These are phyloP conservation scores for Colletotrichum tamarilloi DNA, from an alignment of 2,329 filamentous ascomycete species.

Conservation along the genomic window DNA sequence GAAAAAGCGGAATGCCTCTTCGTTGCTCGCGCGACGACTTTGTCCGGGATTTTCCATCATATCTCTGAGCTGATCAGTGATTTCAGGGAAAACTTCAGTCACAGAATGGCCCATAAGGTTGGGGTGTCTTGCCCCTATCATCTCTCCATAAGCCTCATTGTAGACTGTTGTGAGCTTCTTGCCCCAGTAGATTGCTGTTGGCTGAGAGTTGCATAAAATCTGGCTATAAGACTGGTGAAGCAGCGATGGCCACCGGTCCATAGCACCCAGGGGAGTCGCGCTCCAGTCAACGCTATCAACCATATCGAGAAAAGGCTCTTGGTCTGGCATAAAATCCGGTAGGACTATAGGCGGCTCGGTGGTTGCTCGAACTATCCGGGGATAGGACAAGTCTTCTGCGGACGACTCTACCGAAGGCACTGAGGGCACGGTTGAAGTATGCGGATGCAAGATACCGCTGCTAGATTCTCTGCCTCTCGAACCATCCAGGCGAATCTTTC, in stretches of 20 bases:
- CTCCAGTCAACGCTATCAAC: conserved; percentile 59
- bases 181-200: conserved; percentile 74
- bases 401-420: conserved; percentile 6
- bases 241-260: conserved; percentile 57
- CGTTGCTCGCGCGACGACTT: conserved; percentile 47
- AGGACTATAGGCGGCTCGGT: conserved; percentile 46
- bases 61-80: conserved; percentile 66
- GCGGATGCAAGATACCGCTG: conserved; percentile 14
- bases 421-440: background rate
- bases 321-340: conserved; percentile 47
- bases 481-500: conserved; percentile 44
- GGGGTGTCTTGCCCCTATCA: conserved; percentile 75
- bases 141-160: conserved; percentile 73
- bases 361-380: conserved; percentile 44
- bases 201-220: conserved; percentile 56
- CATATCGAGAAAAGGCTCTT: conserved; percentile 52
- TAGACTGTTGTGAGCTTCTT: conserved; percentile 72
- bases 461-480: conserved; percentile 36
- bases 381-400: conserved; percentile 16
- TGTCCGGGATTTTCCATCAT: conserved; percentile 47
- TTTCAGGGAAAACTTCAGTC: conserved; percentile 53
- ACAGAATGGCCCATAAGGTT: conserved; percentile 69
- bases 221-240: conserved; percentile 59
- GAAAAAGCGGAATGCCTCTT: conserved; percentile 59
- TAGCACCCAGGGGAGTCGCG: conserved; percentile 57